Percentiles rank a stretch among this genome's conserved stretches.
Evolutionary conservation across 2,329 filamentous ascomycete genomes (phyloP).

Genomic region (Ophiostoma australiae): DNA sequence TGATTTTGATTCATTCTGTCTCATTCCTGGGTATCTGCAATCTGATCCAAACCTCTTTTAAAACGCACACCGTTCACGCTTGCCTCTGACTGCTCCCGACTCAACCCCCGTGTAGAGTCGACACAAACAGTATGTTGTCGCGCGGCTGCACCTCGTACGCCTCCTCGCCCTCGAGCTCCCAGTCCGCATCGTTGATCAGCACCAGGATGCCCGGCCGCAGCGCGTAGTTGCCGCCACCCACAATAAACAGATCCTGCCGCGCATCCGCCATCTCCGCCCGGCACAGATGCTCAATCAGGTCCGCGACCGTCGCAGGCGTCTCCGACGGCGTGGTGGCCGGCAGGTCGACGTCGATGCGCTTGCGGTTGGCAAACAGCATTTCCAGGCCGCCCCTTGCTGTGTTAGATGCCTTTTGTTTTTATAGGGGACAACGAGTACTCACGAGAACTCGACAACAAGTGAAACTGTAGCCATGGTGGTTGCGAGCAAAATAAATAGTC

Average conservation of each 20-base stretch:
- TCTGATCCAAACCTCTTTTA: not conserved
- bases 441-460: conserved; percentile 59
- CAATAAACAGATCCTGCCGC: conserved; percentile 81
- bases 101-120: conserved; percentile 89
- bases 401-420: not conserved
- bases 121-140: conserved; percentile 93
- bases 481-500: not conserved
- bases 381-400: conserved; percentile 71
- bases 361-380: conserved; percentile 82
- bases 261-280: conserved; percentile 77
- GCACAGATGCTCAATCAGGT: conserved; percentile 74
- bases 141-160: conserved; percentile 74
- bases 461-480: conserved; percentile 28
- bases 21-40: not conserved
- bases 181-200: conserved; percentile 95
- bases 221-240: conserved; percentile 57
- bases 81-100: too few relatives aligned
- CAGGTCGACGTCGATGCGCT: conserved; percentile 64
- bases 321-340: conserved; percentile 59
- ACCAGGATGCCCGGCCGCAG: conserved; percentile 85
- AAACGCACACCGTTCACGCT: not conserved
- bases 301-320: conserved; percentile 62
- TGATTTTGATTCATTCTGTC: not conserved
- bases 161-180: conserved; percentile 95
- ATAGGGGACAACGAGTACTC: conserved; percentile 30